Base-by-base conservation (phyloP, 345 rosid species). In the Hypericum perforatum region DNA sequence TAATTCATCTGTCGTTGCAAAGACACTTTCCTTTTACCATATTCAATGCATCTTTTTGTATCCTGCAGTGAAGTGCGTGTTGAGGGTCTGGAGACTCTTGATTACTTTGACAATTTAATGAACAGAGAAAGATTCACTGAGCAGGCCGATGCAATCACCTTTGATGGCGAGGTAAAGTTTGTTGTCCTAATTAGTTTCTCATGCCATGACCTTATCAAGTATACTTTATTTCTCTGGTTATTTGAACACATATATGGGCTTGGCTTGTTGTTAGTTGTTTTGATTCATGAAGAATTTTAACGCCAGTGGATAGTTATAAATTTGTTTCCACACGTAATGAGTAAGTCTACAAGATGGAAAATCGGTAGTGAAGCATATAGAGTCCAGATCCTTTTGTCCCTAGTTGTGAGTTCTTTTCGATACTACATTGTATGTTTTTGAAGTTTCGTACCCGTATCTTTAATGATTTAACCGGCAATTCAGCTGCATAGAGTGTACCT, bases 1-100 rank as follows among this genome's bases (percentile, higher is more conserved):
- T 22, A 22, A 22, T 22, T 22, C 32, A 22, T 22, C 32, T 22
- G 2, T 22, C 32, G 32, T 22, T 22, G 32, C 32, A 22, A 22
- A 4, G 49, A 50, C 55, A 38, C 47, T 52, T n/a, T 14, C 40
- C 43, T 57, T 14, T 14, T 48, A 40, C 39, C 42, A 62, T 57
- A 60, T 60, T 13, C 58, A 14, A 53, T 57, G 56, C 29, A 37
- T 58, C 61, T 60, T 71, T 66, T 51, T 57, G 53, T 45, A 44
- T 73, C 68, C 76, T 69, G 70, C 88, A 91, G 98, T 64, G 98
- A 91, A 85, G 96, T 91, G 41, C 87, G 98, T 2, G 81, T 91
- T 16, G 98, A 91, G 70, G 98, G 98, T 49, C 70, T 91, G 85
- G 98, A 91, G 87, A 91, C 98, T 1, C 92, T 91, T 16, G 95